These are phyloP conservation scores for Penicillium sp. DNA, from an alignment of 2,329 filamentous ascomycete species.

Conservation along the genomic window DNA sequence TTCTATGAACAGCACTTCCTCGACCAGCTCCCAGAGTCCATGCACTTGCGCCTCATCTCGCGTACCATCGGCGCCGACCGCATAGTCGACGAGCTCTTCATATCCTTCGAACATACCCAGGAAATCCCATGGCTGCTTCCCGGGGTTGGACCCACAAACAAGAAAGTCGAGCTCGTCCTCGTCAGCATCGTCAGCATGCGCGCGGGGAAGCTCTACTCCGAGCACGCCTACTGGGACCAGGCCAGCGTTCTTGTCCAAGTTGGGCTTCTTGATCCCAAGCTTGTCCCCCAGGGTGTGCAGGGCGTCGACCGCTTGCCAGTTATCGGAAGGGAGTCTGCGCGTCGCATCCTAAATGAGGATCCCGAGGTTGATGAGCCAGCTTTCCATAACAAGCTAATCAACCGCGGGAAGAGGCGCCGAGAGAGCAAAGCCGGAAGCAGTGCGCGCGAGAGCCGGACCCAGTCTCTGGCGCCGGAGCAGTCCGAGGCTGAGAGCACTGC, in stretches of 20 bases:
- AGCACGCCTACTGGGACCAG: conserved; percentile 68
- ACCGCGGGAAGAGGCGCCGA: conserved; percentile 23
- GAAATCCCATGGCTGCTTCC: conserved; percentile 65
- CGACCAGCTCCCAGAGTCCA: conserved; percentile 54
- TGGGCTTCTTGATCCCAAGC: conserved; percentile 61
- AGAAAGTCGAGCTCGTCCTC: conserved; percentile 61
- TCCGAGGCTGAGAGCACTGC: conserved; percentile 3
- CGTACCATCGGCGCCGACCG: conserved; percentile 63
- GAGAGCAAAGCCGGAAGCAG: conserved; percentile 32
- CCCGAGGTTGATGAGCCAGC: conserved; percentile 39
- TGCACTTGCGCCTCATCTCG: conserved; percentile 59
- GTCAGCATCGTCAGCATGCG: conserved; percentile 62
- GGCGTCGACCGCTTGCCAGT: conserved; percentile 47
- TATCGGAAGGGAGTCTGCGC: conserved; percentile 45
- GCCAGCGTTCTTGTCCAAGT: conserved; percentile 64
- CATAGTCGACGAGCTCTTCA: conserved; percentile 65
- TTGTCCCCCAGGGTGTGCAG: conserved; percentile 53
- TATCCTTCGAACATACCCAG: conserved; percentile 62
- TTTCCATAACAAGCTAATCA: conserved; percentile 41
- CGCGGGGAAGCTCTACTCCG: conserved; percentile 59
- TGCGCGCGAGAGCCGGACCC: conserved; percentile 1
- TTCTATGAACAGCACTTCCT: conserved; percentile 66
- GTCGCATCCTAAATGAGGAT: conserved; percentile 46
- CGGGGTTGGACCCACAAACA: conserved; percentile 60
- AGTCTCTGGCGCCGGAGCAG: neutral